Base-by-base conservation (phyloP, 306 rosid species). In the Psophocarpus tetragonolobus region DNA sequence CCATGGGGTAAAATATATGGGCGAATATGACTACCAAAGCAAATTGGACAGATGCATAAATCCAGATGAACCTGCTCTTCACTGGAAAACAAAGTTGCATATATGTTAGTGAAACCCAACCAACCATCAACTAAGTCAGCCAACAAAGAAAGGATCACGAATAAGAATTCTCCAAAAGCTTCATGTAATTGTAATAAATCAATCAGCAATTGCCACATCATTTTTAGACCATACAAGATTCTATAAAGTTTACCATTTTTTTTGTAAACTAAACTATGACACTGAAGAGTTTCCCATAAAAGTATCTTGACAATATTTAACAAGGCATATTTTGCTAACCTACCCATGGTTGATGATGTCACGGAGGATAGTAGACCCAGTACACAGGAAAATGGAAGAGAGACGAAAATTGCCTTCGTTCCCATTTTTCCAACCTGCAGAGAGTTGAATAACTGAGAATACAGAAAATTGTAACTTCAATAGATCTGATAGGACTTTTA, bases 321-420 rank as follows among this genome's bases (percentile, higher is more conserved):
- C 23, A 56, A 68, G 68, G 68, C 47, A 66, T 57, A 30, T 64
- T 66, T 30, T 42, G 54, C 17, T 10, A 81, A 84, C 90, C 21
- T 91, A 95, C 99, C 99, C 99, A 95, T 91, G 75, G 97, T 92
- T 54, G 98, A 82, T 36, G 99, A 87, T 60, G 99, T 91, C 88
- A 95, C 79, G 33, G 99, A 85, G 58, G 99, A 89, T 69, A 95
- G 92, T 45, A 95, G 91, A 82, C 98, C 99, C 32, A 95, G 81
- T 27, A 90, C 94, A 86, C 97, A 91, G 2, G 99, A 91, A 88
- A 91, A 95, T 21, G 99, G 99, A 84, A 95, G 99, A 73, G 99
- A 86, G 47, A 91, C 75, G 71, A 90, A 92, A 64, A 92, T 91
- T 73, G 99, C 99, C 65, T 83, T 85, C 24, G 89, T 88, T 69